Evolutionary conservation across 2,329 filamentous ascomycete genomes (phyloP).

Genomic region (Fusarium solani-melongenae): DNA sequence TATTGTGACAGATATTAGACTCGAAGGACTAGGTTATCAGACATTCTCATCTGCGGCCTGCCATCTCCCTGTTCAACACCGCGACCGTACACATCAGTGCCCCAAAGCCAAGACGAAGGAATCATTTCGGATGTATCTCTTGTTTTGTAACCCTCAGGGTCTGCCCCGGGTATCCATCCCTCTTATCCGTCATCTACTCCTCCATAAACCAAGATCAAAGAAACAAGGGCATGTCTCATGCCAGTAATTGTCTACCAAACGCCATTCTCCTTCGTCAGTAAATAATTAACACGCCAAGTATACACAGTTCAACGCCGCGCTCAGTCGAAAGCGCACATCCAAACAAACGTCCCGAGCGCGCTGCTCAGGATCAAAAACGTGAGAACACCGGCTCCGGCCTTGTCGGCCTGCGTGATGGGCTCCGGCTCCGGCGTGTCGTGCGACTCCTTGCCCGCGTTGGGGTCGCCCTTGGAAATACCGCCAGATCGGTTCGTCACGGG

Average conservation of each 20-base stretch:
- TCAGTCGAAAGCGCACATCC: slow-evolving; percentile 59
- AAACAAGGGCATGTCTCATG: slow-evolving; percentile 3
- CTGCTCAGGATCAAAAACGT: slow-evolving; percentile 57
- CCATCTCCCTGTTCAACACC: neutral
- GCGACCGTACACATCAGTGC: neutral
- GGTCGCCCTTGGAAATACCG: slow-evolving; percentile 60
- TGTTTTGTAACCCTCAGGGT: neutral
- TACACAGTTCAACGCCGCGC: slow-evolving; percentile 5
- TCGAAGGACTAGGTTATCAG: neutral
- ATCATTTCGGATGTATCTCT: neutral
- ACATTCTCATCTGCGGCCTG: neutral
- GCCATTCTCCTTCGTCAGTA: neutral
- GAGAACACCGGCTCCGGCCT: slow-evolving; percentile 60
- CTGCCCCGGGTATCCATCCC: neutral
- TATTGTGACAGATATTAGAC: neutral
- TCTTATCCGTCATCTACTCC: neutral
- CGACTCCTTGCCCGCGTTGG: slow-evolving; percentile 51
- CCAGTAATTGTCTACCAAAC: neutral
- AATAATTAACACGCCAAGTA: neutral
- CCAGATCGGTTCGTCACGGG: slow-evolving; percentile 61
- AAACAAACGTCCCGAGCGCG: slow-evolving; percentile 58
- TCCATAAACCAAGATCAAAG: neutral
- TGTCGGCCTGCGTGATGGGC: slow-evolving; percentile 57
- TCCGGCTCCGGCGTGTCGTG: slow-evolving; percentile 44
- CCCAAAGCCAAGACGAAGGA: neutral